Evolutionary conservation across 768 basidiomycete genomes (phyloP), one percentile per base, ranked within the genome.

Genomic region (Lyophyllum atratum): DNA sequence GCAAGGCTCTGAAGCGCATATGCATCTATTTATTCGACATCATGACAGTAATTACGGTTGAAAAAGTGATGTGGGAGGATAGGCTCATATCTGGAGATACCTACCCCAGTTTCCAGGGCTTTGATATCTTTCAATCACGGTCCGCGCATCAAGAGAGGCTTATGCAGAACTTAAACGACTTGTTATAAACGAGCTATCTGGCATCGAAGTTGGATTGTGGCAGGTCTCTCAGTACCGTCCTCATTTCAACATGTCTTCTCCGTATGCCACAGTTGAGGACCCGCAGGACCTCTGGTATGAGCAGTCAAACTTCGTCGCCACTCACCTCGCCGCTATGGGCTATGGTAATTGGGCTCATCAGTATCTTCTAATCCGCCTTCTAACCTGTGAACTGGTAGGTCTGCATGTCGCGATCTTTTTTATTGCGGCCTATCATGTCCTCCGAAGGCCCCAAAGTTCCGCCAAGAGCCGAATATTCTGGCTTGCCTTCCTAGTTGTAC

Each of bases 271-370:
- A 8, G 29, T 55, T 21, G 63, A 68, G 26, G 26, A 56, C 34
- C 46, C 33, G 22, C 48, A 42, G 17, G 48, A 50, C 33, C 57
- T 68, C n/a, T 63, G 66, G 66, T 61, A 49, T 21, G 67, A 66
- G 29, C 59, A 62, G 49, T 61, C 64, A 9, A 64, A 54, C 46
- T 65, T 58, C 48, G 52, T 62, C 14, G 52, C 66, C 19, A 59
- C 54, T 22, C 64, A 66, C 29, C 46, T 66, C 25, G 64, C 61
- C 21, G 49, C 66, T 4, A 58, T 68, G 28, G 62, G 58, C n/a
- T 68, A 68, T 22, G 65, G 66, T 57, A 34, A 53, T 56, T 50
- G 8, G n/a, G n/a, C n/a, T n/a, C n/a, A n/a, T 19, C 33, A 4
- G 7, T n/a, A 43, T 14, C 26, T n/a, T 26, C 28, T n/a, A 21